Conservation (phyloP, 2,329 filamentous ascomycete genomes). For the Trichoderma lentiforme region DNA sequence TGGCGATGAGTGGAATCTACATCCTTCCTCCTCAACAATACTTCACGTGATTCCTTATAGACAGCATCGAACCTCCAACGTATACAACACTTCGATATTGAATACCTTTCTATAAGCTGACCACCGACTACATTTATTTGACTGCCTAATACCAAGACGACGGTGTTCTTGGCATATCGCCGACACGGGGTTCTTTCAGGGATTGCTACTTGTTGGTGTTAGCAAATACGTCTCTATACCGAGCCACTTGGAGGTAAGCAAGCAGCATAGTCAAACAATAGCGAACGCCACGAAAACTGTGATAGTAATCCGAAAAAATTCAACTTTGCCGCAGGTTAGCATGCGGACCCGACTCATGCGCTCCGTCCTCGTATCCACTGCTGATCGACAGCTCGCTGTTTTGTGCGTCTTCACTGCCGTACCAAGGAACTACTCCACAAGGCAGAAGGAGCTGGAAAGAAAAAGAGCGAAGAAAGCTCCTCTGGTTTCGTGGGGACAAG, state of each 20-base stretch:
- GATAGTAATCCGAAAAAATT: neutral
- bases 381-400: neutral
- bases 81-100: neutral
- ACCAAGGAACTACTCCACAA: neutral
- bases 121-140: neutral
- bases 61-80: neutral
- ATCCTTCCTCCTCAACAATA: neutral
- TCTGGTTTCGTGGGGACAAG: neutral
- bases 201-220: neutral
- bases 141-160: neutral
- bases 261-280: neutral
- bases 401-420: neutral
- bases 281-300: neutral
- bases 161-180: neutral
- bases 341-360: neutral
- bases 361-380: neutral
- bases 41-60: neutral
- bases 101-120: neutral
- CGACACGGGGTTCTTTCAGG: neutral
- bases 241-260: neutral
- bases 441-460: neutral
- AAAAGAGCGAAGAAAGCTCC: neutral
- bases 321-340: neutral
- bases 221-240: neutral
- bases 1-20: neutral